phyloP scores from a whole-genome alignment of 2,329 filamentous ascomycete genomes.

The Neofusicoccum laricinum region DNA sequence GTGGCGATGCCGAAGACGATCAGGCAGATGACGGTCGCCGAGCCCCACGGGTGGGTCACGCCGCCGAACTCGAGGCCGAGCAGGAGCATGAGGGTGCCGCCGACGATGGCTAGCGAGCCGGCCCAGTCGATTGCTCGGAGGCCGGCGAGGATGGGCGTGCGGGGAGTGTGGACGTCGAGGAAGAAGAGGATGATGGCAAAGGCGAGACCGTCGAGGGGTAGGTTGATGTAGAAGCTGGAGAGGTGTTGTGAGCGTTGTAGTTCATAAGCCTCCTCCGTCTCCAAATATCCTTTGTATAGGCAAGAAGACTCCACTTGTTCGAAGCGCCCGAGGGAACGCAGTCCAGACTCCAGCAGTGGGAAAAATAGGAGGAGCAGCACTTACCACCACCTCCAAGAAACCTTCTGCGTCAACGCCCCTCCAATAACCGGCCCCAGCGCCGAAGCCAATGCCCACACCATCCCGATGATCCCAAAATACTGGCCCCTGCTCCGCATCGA shows the following conservation, averaged over 20 bases:
- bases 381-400: conserved; percentile 63
- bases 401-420: conserved; percentile 62
- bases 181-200: conserved; percentile 60
- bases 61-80: conserved; percentile 85
- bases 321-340: no score
- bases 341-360: no score
- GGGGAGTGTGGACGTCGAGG: conserved; percentile 65
- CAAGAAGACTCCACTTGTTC: no score
- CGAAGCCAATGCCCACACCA: conserved; percentile 65
- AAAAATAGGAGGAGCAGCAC: not conserved
- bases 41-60: conserved; percentile 70
- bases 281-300: no score
- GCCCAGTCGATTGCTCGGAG: conserved; percentile 65
- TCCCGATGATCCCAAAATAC: conserved; percentile 63
- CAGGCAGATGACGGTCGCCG: conserved; percentile 71
- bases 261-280: not conserved
- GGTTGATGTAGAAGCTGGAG: conserved; percentile 54
- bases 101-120: conserved; percentile 65
- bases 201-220: conserved; percentile 59
- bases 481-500: conserved; percentile 57
- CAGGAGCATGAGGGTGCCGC: conserved; percentile 80
- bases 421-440: conserved; percentile 66
- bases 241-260: not conserved
- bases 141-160: conserved; percentile 60
- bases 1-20: conserved; percentile 68